phyloP scores from a whole-genome alignment of 768 basidiomycete genomes.

The Russula olivacea region DNA sequence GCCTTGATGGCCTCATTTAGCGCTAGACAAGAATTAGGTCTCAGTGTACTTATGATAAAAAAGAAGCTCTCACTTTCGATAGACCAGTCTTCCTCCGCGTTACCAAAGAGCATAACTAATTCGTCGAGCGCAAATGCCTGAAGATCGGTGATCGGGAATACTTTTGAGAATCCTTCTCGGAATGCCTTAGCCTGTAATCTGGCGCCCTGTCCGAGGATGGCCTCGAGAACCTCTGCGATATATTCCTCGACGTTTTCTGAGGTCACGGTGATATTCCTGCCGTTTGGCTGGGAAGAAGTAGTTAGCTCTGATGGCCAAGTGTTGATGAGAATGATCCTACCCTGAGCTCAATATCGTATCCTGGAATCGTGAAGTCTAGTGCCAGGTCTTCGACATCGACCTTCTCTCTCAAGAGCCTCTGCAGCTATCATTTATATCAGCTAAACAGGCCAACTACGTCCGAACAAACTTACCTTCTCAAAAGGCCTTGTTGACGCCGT shows the following conservation, averaged over 20 bases:
- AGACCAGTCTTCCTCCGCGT: slow-evolving; percentile 97
- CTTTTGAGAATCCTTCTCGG: slow-evolving; percentile 90
- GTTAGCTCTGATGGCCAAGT: slow-evolving; percentile 5
- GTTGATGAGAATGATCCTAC: slow-evolving; percentile 34
- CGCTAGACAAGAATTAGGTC: slow-evolving; percentile 42
- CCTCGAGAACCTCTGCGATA: slow-evolving; percentile 78
- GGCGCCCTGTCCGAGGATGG: slow-evolving; percentile 78
- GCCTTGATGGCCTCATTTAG: slow-evolving; percentile 89
- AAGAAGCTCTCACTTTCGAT: slow-evolving; percentile 61
- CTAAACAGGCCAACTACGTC: not conserved
- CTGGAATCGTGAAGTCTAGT: slow-evolving; percentile 94
- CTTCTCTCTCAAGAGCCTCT: slow-evolving; percentile 45
- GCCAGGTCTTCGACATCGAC: slow-evolving; percentile 80
- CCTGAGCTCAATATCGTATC: slow-evolving; percentile 87
- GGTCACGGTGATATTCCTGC: slow-evolving; percentile 75
- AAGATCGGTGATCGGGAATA: slow-evolving; percentile 89
- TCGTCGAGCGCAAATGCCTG: slow-evolving; percentile 92
- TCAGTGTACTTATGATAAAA: slow-evolving; percentile 1
- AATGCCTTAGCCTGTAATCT: slow-evolving; percentile 82
- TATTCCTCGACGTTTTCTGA: slow-evolving; percentile 87
- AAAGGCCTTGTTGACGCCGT: slow-evolving; percentile 35
- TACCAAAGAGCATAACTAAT: slow-evolving; percentile 92
- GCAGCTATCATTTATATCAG: slow-evolving; percentile 16
- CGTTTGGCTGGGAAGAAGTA: slow-evolving; percentile 52
- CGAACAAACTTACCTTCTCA: slow-evolving; percentile 36